These are phyloP conservation scores for Lanzia echinophila DNA, from an alignment of 2,329 filamentous ascomycete species.

Conservation along the genomic window DNA sequence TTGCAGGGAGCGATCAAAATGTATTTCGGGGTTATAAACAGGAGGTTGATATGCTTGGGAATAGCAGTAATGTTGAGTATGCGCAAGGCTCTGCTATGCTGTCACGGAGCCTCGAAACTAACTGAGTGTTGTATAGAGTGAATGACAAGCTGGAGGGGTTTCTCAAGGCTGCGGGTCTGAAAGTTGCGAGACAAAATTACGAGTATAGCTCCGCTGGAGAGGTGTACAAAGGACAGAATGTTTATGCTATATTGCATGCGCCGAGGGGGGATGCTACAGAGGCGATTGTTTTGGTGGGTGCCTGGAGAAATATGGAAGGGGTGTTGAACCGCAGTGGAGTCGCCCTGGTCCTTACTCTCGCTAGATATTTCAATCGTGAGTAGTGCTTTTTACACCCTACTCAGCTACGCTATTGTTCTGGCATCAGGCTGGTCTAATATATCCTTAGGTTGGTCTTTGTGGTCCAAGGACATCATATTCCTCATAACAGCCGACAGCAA, in stretches of 20 bases:
- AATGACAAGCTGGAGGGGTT: constrained; percentile 70
- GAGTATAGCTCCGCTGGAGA: constrained; percentile 74
- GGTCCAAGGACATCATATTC: constrained; percentile 98
- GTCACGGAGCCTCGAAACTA: constrained; percentile 28
- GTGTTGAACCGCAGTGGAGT: constrained; percentile 82
- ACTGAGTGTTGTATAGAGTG: constrained; percentile 36
- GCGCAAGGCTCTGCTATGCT: constrained; percentile 15
- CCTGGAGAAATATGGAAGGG: constrained; percentile 76
- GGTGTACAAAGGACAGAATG: constrained; percentile 73
- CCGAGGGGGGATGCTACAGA: constrained; percentile 94
- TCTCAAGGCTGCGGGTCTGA: constrained; percentile 72
- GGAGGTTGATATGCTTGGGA: constrained; percentile 63
- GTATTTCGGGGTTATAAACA: constrained; percentile 85
- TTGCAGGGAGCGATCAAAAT: constrained; percentile 91
- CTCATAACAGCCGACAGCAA: constrained; percentile 83
- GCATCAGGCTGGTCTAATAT: constrained; percentile 8
- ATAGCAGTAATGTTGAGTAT: constrained; percentile 47
- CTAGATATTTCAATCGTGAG: constrained; percentile 83
- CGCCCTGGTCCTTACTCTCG: constrained; percentile 75
- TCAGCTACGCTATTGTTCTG: constrained; percentile 17
- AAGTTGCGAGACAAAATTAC: constrained; percentile 83
- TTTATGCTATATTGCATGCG: constrained; percentile 89
- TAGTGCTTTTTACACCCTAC: neutral
- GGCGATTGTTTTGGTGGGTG: constrained; percentile 85
- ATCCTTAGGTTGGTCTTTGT: constrained; percentile 77